Conservation (phyloP, 768 basidiomycete genomes). For the Amanita pseudoporphyria region DNA sequence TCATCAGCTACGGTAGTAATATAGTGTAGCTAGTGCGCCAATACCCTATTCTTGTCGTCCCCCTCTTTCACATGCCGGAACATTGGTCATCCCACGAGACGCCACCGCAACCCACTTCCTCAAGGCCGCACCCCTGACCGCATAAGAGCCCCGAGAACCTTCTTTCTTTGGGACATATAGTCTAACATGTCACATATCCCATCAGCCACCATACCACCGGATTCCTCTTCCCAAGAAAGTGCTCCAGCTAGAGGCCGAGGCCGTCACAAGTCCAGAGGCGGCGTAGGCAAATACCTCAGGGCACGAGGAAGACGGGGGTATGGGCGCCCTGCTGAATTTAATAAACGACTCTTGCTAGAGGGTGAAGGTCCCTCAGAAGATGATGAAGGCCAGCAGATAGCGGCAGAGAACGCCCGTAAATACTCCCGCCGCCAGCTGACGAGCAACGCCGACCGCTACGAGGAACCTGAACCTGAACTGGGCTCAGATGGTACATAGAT, state of each 20-base stretch:
- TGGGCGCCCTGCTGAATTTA: slow-evolving; percentile 60
- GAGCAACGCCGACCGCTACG: slow-evolving; percentile 68
- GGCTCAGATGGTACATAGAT: slow-evolving; percentile 53
- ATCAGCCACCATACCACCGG: background rate
- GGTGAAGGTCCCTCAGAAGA: slow-evolving; percentile 36
- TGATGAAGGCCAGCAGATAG: slow-evolving; percentile 41
- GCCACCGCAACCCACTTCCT: too few species aligned
- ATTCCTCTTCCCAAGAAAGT: background rate
- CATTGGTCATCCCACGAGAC: too few species aligned
- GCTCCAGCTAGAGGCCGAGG: slow-evolving; percentile 21
- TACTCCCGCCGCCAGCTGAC: slow-evolving; percentile 51
- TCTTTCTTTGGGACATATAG: too few species aligned
- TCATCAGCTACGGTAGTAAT: too few species aligned
- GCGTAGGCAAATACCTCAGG: slow-evolving; percentile 65
- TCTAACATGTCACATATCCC: too few species aligned
- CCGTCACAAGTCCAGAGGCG: slow-evolving; percentile 52
- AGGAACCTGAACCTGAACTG: slow-evolving; percentile 57
- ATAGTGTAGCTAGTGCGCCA: too few species aligned
- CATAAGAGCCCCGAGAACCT: too few species aligned
- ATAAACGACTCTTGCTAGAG: slow-evolving; percentile 49
- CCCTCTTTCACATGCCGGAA: slow-evolving; percentile 1
- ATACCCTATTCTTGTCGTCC: background rate
- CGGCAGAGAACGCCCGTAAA: slow-evolving; percentile 36
- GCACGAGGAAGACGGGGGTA: slow-evolving; percentile 51
- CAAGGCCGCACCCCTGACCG: too few species aligned